Base-by-base conservation (phyloP, 441 rosid species). In the Erysimum pusillum region DNA sequence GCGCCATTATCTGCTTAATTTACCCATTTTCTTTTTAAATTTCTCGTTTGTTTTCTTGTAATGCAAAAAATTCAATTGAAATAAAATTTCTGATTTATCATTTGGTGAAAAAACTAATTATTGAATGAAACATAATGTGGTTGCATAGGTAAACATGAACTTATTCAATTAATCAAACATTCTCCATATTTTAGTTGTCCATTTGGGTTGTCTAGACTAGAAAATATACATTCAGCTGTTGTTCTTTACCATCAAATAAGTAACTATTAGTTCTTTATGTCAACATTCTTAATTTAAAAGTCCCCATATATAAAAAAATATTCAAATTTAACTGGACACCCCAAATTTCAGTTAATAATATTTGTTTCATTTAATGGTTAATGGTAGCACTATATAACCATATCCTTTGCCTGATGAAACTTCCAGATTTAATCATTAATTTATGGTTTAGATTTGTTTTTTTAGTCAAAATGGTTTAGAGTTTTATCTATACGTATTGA, bases 1-100 rank as follows among this genome's bases (percentile, higher is more conserved):
- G 69, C 69, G 9, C 44, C 64, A 39, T 54, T 69, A 54, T 15
- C 41, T 48, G 13, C 17, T 41, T 31, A 42, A 56, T 4, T 38
- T 13, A 3, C 12, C 17, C 35, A 4, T 15, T 32, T 64, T 9
- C 2, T 46, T 31, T n/a, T 31, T 1, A 10, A 11, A 11, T 17
- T 3, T 46, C 15, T 49, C 57, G 3, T 32, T 64, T 49, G 6
- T 45, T 46, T 46, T 18, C 13, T 32, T 32, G 44, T 51, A 36
- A 36, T 51, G 36, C 71, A 51, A 36, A 34, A 18, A 4, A 2
- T 32, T 32, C 15, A 32, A 4, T 13, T 35, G 46, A 49, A 35
- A 66, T 17, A 15, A 45, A 28, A 28, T 18, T 1, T 20, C 7
- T 60, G 8, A 60, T 60, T 11, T 17, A 9, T 3, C 25, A 1